These are phyloP conservation scores for Tricharina praecox DNA, from an alignment of 495 filamentous ascomycete species.

Conservation along the genomic window DNA sequence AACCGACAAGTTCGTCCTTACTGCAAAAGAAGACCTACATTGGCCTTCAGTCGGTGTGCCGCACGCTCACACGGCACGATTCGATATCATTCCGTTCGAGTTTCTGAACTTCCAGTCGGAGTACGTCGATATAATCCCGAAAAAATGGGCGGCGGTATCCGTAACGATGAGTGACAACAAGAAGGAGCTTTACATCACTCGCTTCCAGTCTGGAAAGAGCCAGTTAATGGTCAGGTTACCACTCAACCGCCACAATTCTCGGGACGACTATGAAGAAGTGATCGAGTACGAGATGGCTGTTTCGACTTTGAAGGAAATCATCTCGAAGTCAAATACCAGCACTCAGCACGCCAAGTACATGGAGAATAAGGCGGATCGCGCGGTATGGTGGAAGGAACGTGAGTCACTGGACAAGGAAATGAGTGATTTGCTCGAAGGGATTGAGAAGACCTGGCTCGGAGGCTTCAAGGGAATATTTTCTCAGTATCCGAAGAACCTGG, in stretches of 20 bases:
- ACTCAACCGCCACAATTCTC: constrained; percentile 57
- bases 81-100: constrained; percentile 29
- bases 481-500: constrained; percentile 40
- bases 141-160: constrained; percentile 69
- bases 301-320: constrained; percentile 64
- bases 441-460: constrained; percentile 86
- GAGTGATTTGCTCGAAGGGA: constrained; percentile 59
- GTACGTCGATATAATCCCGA: constrained; percentile 67
- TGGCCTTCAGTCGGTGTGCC: constrained; percentile 33
- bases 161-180: constrained; percentile 61
- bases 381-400: constrained; percentile 75
- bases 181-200: constrained; percentile 68
- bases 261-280: constrained; percentile 62
- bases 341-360: constrained; percentile 55
- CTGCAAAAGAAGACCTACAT: constrained; percentile 27
- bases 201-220: constrained; percentile 49
- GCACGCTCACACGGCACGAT: constrained; percentile 17
- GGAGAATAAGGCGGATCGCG: constrained; percentile 42
- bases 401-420: constrained; percentile 62
- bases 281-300: constrained; percentile 70
- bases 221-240: constrained; percentile 79
- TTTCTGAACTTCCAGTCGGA: constrained; percentile 45
- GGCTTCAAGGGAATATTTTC: constrained; percentile 87
- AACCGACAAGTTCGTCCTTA: constrained; percentile 28
- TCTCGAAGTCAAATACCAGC: constrained; percentile 58